These are phyloP conservation scores for Wilhelminamyces savonicus DNA, from an alignment of 805 yeast genomes.

Conservation along the genomic window DNA sequence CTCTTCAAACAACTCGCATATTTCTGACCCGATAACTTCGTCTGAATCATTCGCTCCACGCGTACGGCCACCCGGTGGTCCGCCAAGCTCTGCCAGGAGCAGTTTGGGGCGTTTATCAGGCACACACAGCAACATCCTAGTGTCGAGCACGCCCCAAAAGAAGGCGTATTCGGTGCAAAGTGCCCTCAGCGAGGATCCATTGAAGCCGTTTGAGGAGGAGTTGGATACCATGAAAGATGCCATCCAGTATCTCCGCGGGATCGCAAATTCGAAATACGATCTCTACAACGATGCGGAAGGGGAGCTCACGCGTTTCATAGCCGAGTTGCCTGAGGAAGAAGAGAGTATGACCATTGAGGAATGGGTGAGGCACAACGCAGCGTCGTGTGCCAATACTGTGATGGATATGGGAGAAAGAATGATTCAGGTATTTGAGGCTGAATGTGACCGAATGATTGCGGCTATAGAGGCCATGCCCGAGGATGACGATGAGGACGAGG, in stretches of 20 bases:
- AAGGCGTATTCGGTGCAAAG: too few species aligned
- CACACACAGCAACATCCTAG: too few species aligned
- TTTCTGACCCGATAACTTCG: too few species aligned
- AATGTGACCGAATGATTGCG: conserved; percentile 46
- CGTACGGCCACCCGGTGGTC: too few species aligned
- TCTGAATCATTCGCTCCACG: too few species aligned
- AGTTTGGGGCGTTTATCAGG: too few species aligned
- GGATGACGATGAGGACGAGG: background rate
- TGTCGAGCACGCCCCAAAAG: too few species aligned
- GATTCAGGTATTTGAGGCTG: conserved; percentile 40
- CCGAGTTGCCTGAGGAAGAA: conserved; percentile 65
- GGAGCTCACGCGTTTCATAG: conserved; percentile 53
- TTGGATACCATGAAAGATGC: conserved; percentile 27
- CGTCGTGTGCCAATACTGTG: conserved; percentile 45
- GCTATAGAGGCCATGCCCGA: conserved; percentile 30
- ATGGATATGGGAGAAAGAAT: conserved; percentile 41
- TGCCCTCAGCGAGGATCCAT: too few species aligned
- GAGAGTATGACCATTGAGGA: conserved; percentile 62
- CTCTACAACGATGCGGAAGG: conserved; percentile 64
- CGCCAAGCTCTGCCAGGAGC: too few species aligned
- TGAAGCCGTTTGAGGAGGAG: conserved; percentile 7
- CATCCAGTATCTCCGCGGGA: conserved; percentile 23
- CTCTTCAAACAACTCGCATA: too few species aligned
- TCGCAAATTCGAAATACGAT: conserved; percentile 32
- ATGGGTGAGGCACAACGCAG: conserved; percentile 59